Evolutionary conservation across 805 yeast species (phyloP).

Genomic region (Hanseniaspora thailandica): DNA sequence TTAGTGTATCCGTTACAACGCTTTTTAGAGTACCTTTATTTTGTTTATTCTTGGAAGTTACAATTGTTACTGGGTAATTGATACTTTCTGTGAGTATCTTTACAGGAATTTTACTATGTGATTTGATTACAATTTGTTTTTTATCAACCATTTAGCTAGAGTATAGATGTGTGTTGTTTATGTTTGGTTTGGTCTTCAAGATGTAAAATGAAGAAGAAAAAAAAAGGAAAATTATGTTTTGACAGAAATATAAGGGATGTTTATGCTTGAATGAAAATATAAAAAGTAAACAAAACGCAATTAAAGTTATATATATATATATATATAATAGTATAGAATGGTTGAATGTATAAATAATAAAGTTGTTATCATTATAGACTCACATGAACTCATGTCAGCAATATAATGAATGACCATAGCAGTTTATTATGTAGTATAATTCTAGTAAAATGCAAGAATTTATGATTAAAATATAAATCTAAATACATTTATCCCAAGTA

Average conservation of each 20-base stretch:
- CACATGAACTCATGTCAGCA: background rate
- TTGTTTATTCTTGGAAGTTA: background rate
- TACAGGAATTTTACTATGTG: background rate
- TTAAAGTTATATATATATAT: too few relatives aligned
- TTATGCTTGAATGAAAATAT: background rate
- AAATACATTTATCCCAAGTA: conserved; percentile 14
- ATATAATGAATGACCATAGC: conserved; percentile 8
- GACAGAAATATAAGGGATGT: too few relatives aligned
- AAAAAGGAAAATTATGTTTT: too few relatives aligned
- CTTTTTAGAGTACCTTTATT: background rate
- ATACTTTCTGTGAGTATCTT: conserved; percentile 7
- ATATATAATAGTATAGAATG: background rate
- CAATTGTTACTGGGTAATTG: conserved; percentile 4
- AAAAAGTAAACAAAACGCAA: too few relatives aligned
- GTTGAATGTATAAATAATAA: background rate
- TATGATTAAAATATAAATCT: conserved; percentile 12
- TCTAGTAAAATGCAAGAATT: conserved; percentile 16
- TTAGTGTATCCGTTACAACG: background rate
- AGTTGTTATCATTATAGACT: background rate
- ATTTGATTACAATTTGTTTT: background rate
- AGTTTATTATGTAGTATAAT: conserved; percentile 14
- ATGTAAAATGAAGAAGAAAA: background rate
- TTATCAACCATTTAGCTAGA: background rate
- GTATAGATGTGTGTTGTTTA: background rate
- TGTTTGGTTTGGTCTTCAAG: too few relatives aligned